Percentiles rank a stretch among this genome's conserved stretches.
phyloP scores from a whole-genome alignment of 2,329 filamentous ascomycete species.

The Claviceps capensis region DNA sequence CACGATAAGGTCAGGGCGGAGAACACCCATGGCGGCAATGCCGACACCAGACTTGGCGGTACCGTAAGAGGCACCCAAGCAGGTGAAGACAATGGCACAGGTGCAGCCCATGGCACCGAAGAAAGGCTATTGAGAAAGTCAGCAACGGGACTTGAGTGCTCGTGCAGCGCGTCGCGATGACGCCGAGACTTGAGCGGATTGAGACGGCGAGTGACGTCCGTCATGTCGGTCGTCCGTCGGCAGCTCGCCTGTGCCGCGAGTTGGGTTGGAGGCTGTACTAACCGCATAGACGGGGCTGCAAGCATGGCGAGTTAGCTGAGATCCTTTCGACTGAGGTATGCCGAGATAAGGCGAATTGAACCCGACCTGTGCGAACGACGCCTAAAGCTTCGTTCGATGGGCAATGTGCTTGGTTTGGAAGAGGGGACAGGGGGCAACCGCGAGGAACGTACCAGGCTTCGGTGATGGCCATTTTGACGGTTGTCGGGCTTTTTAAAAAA shows the following conservation, averaged over 20 bases:
- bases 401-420: slow-evolving; percentile 9
- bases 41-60: slow-evolving; percentile 98
- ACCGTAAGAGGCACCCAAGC: slow-evolving; percentile 92
- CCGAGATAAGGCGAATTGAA: not conserved
- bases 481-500: slow-evolving; percentile 14
- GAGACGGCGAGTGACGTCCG: slow-evolving; percentile 16
- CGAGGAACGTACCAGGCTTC: slow-evolving; percentile 63
- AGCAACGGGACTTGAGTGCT: slow-evolving; percentile 15
- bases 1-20: slow-evolving; percentile 94
- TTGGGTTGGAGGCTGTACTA: slow-evolving; percentile 39
- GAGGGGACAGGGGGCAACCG: slow-evolving; percentile 18
- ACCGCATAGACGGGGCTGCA: slow-evolving; percentile 94
- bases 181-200: slow-evolving; percentile 7
- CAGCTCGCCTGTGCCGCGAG: not conserved
- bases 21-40: slow-evolving; percentile 96
- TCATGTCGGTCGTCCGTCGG: slow-evolving; percentile 15
- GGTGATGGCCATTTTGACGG: slow-evolving; percentile 51
- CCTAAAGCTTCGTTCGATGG: slow-evolving; percentile 17
- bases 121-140: slow-evolving; percentile 50
- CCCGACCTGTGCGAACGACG: slow-evolving; percentile 10
- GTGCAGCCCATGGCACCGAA: slow-evolving; percentile 98
- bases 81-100: slow-evolving; percentile 92
- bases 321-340: slow-evolving; percentile 1
- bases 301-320: slow-evolving; percentile 28
- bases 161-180: slow-evolving; percentile 9